phyloP scores from a whole-genome alignment of 73 alveolate species.

The Tetrahymena thermophila region DNA sequence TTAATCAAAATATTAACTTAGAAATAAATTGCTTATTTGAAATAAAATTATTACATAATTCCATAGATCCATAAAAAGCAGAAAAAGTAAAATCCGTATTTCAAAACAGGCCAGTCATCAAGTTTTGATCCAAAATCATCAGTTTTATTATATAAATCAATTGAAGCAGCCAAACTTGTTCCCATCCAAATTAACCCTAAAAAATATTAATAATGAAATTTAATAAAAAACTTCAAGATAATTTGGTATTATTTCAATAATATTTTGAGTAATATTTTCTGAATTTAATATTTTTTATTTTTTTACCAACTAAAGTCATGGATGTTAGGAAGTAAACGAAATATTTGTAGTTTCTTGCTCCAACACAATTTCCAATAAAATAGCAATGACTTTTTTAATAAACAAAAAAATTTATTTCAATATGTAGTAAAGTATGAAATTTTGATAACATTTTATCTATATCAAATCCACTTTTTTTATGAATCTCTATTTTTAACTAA shows the following conservation, averaged over 20 bases:
- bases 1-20: background rate
- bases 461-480: too few relatives aligned
- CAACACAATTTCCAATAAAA: conserved; percentile 31
- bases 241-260: too few relatives aligned
- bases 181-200: background rate
- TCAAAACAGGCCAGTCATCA: background rate
- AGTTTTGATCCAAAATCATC: background rate
- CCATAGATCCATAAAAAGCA: background rate
- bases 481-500: background rate
- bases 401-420: background rate
- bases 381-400: conserved; percentile 12
- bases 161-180: background rate
- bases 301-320: background rate
- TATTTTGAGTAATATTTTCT: too few relatives aligned
- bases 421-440: too few relatives aligned
- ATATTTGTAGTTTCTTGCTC: conserved; percentile 26
- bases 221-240: background rate
- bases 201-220: background rate
- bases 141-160: background rate
- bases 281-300: too few relatives aligned
- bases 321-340: conserved; percentile 13
- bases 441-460: too few relatives aligned
- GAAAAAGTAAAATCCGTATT: background rate
- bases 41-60: background rate
- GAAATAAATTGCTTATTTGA: background rate